Conservation (phyloP, 2,329 filamentous ascomycete genomes). For the Ophiostoma ulmi region DNA sequence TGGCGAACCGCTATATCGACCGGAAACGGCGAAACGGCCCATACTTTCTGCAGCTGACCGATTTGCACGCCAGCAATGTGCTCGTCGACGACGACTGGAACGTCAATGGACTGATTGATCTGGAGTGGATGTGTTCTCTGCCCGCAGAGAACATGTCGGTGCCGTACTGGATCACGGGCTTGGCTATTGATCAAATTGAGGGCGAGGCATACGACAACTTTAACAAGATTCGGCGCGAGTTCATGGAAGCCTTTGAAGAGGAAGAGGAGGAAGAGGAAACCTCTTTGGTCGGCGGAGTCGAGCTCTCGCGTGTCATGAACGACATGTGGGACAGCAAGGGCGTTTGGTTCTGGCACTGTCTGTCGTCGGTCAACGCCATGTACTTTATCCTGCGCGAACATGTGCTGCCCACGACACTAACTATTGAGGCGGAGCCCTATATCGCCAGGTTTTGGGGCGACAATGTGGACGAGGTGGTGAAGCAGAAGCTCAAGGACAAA, state of each 20-base stretch:
- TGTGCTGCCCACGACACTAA: slow-evolving; percentile 12
- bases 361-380: slow-evolving; percentile 16
- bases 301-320: slow-evolving; percentile 2
- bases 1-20: slow-evolving; percentile 4
- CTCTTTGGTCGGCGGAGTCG: background rate
- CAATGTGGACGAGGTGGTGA: slow-evolving; percentile 14
- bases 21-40: slow-evolving; percentile 12
- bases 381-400: slow-evolving; percentile 12
- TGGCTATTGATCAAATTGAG: slow-evolving; percentile 12
- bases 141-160: slow-evolving; percentile 32
- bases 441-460: slow-evolving; percentile 12
- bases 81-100: slow-evolving; percentile 36
- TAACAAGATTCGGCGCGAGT: slow-evolving; percentile 7
- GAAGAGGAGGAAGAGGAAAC: background rate
- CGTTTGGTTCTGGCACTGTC: slow-evolving; percentile 17
- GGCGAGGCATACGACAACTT: slow-evolving; percentile 6
- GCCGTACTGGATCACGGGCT: slow-evolving; percentile 33
- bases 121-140: slow-evolving; percentile 34
- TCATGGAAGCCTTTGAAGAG: slow-evolving; percentile 11
- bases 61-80: slow-evolving; percentile 33
- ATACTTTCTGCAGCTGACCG: slow-evolving; percentile 32
- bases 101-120: slow-evolving; percentile 34
- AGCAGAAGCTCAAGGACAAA: slow-evolving; percentile 10
- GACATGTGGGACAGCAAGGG: slow-evolving; percentile 17
- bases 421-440: slow-evolving; percentile 10